A percentile compares a stretch with the other conserved stretches of the same genome.
phyloP scores from a whole-genome alignment of 2,329 filamentous ascomycete species.

The Aspergillus clavatus region DNA sequence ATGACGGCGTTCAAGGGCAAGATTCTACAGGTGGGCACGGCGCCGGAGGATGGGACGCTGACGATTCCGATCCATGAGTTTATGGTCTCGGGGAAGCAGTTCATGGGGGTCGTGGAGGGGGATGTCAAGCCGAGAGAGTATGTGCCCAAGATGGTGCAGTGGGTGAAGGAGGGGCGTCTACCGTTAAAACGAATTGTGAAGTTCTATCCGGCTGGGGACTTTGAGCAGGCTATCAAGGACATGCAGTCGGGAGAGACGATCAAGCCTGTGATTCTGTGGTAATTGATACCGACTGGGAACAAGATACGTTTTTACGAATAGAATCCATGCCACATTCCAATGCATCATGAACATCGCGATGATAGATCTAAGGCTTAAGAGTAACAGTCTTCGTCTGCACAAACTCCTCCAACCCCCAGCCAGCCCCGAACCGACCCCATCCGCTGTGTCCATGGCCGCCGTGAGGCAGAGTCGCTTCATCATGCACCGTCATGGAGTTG shows the following conservation, averaged over 20 bases:
- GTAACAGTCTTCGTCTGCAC: conserved; percentile 57
- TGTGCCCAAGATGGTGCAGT: conserved; percentile 47
- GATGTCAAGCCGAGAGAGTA: conserved; percentile 38
- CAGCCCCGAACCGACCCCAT: conserved; percentile 53
- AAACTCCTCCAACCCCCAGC: conserved; percentile 53
- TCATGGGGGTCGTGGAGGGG: conserved; percentile 47
- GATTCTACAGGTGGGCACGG: conserved; percentile 49
- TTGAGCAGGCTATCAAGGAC: conserved; percentile 22
- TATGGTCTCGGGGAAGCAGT: conserved; percentile 46
- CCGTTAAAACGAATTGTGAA: conserved; percentile 46
- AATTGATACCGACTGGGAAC: not conserved
- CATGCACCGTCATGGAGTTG: conserved; percentile 23
- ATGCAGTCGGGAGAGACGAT: conserved; percentile 25
- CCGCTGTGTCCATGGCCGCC: conserved; percentile 59
- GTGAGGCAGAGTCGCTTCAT: conserved; percentile 49
- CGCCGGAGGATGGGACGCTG: conserved; percentile 42
- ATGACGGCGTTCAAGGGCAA: conserved; percentile 45
- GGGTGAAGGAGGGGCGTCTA: conserved; percentile 46
- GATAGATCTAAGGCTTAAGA: conserved; percentile 29
- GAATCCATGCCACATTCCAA: no score
- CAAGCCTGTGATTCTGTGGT: conserved; percentile 30
- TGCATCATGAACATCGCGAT: no score
- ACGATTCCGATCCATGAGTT: conserved; percentile 43
- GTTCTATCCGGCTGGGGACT: conserved; percentile 37
- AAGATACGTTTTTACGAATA: not conserved